Evolutionary conservation across 129 eudicot species (phyloP).

Genomic region (Logfia minima): DNA sequence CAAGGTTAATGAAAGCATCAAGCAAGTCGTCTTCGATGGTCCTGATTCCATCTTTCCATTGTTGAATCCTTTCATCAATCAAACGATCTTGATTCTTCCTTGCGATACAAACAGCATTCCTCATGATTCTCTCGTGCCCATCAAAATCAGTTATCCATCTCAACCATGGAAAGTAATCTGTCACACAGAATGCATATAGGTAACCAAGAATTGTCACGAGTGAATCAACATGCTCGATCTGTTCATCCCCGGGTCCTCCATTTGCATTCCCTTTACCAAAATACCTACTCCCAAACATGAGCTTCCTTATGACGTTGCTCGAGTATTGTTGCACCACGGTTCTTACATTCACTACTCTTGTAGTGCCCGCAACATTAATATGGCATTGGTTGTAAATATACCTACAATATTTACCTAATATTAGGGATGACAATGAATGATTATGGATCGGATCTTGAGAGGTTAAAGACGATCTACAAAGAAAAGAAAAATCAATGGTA

Average conservation of each 20-base stretch:
- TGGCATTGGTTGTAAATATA: neutral
- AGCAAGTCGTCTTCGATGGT: neutral
- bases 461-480: too few relatives aligned
- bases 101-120: neutral
- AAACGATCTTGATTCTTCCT: neutral
- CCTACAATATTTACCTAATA: neutral
- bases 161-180: neutral
- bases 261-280: neutral
- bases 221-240: neutral
- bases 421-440: too few relatives aligned
- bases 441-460: too few relatives aligned
- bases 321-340: neutral
- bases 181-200: neutral
- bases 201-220: too few relatives aligned
- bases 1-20: neutral
- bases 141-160: neutral
- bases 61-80: neutral
- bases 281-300: neutral
- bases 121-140: neutral
- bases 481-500: too few relatives aligned
- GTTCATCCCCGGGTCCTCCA: neutral
- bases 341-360: neutral
- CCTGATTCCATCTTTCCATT: neutral
- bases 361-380: neutral
- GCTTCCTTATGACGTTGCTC: too few relatives aligned